Percentiles rank a stretch among this genome's conserved stretches.
phyloP scores from a whole-genome alignment of 2,329 filamentous ascomycete species.

The Penicillium sp. region DNA sequence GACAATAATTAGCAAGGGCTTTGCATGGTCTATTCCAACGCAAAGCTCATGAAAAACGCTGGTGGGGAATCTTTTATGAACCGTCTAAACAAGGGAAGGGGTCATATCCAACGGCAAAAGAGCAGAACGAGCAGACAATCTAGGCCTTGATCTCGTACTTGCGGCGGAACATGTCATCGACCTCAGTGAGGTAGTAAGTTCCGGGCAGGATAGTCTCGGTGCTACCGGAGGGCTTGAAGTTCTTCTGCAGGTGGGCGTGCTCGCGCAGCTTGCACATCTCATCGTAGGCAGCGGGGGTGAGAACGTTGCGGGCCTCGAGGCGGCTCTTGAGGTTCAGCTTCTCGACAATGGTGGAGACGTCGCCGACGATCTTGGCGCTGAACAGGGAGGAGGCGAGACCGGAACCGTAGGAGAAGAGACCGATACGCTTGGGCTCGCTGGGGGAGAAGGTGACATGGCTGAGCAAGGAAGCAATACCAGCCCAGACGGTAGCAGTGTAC shows the following conservation, averaged over 20 bases:
- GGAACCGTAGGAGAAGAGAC: slow-evolving; percentile 77
- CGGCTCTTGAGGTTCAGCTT: slow-evolving; percentile 69
- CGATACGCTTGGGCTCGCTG: slow-evolving; percentile 71
- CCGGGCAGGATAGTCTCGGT: slow-evolving; percentile 64
- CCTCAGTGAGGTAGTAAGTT: slow-evolving; percentile 76
- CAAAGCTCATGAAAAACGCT: slow-evolving; percentile 27
- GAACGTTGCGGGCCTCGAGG: slow-evolving; percentile 64
- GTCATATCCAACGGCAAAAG: slow-evolving; percentile 28
- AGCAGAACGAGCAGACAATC: slow-evolving; percentile 20
- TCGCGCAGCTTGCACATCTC: slow-evolving; percentile 79
- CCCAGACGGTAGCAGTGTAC: slow-evolving; percentile 63
- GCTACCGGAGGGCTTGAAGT: slow-evolving; percentile 70
- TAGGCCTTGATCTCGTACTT: slow-evolving; percentile 75
- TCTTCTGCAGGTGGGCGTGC: slow-evolving; percentile 79
- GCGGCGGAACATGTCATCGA: slow-evolving; percentile 85
- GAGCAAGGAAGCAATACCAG: slow-evolving; percentile 60
- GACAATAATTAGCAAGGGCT: slow-evolving; percentile 9
- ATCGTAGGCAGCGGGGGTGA: slow-evolving; percentile 73
- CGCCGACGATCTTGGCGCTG: slow-evolving; percentile 65
- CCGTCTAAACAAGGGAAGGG: slow-evolving; percentile 29
- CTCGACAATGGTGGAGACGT: slow-evolving; percentile 67
- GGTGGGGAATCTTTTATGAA: slow-evolving; percentile 35
- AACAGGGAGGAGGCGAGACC: slow-evolving; percentile 74
- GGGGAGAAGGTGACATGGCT: slow-evolving; percentile 62
- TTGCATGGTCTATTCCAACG: slow-evolving; percentile 27